phyloP scores from a whole-genome alignment of 768 basidiomycete genomes.

The Russula earlei region DNA sequence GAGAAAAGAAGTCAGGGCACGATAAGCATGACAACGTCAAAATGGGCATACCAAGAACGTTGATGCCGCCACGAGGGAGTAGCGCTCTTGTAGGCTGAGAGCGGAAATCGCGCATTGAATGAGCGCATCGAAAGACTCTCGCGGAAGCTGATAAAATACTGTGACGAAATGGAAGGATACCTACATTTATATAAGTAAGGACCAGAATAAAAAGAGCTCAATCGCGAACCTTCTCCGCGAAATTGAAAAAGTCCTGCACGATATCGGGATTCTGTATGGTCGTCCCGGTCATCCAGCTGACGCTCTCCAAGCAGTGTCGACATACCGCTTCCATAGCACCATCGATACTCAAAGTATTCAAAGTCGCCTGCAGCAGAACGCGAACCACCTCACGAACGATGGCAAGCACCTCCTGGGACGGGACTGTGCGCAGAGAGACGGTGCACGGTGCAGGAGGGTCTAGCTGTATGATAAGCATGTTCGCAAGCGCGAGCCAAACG shows the following conservation, averaged over 20 bases:
- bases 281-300: background rate
- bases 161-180: conserved; percentile 51
- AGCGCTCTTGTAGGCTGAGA: conserved; percentile 70
- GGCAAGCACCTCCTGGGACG: conserved; percentile 44
- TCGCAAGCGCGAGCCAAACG: conserved; percentile 77
- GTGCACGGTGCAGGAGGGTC: conserved; percentile 54
- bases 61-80: conserved; percentile 73
- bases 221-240: conserved; percentile 56
- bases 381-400: conserved; percentile 49
- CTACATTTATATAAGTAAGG: conserved; percentile 18
- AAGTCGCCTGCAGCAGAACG: conserved; percentile 47
- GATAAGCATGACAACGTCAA: background rate
- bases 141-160: conserved; percentile 53
- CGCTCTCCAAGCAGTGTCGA: background rate
- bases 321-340: conserved; percentile 66
- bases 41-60: conserved; percentile 64
- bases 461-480: conserved; percentile 73
- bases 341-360: conserved; percentile 43
- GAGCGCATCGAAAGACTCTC: conserved; percentile 53
- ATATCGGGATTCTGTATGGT: conserved; percentile 74
- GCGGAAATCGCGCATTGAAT: conserved; percentile 61
- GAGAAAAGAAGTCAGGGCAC: background rate
- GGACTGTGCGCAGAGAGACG: conserved; percentile 40
- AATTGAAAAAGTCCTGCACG: conserved; percentile 81
- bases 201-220: background rate